Conservation (phyloP, 371 early-diverging fungal genomes). For the Encephalitozoon cuniculi region DNA sequence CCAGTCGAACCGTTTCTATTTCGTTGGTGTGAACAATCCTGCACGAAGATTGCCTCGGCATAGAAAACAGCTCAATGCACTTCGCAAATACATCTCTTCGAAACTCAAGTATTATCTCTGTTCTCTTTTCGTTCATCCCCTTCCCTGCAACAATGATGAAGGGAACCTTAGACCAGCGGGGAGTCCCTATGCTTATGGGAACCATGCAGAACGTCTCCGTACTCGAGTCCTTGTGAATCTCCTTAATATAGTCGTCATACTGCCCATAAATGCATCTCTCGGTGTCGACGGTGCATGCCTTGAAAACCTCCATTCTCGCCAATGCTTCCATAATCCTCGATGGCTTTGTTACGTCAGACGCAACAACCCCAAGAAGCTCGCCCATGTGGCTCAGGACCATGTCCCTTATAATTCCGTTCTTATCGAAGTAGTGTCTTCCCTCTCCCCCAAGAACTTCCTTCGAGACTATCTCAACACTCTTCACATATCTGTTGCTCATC, state of each 20-base stretch:
- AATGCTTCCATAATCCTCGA: constrained; percentile 1
- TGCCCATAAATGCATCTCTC: constrained; percentile 47
- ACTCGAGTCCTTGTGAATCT: constrained; percentile 25
- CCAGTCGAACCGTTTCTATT: not conserved
- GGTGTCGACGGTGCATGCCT: not conserved
- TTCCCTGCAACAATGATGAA: constrained; percentile 54
- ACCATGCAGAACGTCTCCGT: constrained; percentile 54
- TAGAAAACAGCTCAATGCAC: not conserved
- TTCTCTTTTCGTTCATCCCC: constrained; percentile 52
- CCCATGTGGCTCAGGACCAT: constrained; percentile 94
- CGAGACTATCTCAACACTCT: constrained; percentile 90
- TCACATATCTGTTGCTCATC: constrained; percentile 63
- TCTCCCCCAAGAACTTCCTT: constrained; percentile 92
- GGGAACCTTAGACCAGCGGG: constrained; percentile 45
- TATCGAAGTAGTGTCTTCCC: constrained; percentile 95
- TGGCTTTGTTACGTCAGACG: constrained; percentile 63
- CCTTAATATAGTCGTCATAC: constrained; percentile 46
- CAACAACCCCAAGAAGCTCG: constrained; percentile 76
- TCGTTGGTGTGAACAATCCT: not conserved
- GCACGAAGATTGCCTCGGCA: not conserved
- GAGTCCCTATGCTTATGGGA: not conserved
- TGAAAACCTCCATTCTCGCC: constrained; percentile 14
- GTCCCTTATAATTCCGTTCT: constrained; percentile 94
- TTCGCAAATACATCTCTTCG: not conserved
- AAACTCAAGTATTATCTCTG: constrained; percentile 38